Evolutionary conservation across 164 flowering plant genomes (phyloP), one percentile per base, ranked within the genome.

Genomic region (Liriodendron chinense): DNA sequence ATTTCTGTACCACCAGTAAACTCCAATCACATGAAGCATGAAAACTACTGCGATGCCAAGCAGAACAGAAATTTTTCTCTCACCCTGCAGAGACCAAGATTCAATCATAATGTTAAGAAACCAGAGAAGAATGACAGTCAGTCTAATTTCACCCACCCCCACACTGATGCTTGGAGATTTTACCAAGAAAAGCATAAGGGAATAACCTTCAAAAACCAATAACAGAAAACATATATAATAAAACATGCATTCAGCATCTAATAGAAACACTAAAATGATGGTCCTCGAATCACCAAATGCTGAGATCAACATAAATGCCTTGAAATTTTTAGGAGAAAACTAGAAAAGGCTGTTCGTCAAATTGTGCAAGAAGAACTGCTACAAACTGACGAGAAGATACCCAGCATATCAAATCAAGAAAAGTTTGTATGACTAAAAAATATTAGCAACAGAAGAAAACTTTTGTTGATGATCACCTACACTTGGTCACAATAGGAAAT

Each of bases 1-100:
- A 77, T 90, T 90, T 71, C 86, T 80, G 79, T 86, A 92, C 97
- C 96, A 94, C 99, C 99, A 94, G 81, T 96, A 96, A 64, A 96
- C 86, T 72, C 93, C 93, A 79, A 86, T 77, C 50, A 91, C 88
- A 59, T 94, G 98, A 80, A 88, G 79, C 47, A 81, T 77, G 80
- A 93, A 93, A 70, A 90, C 78, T 62, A 90, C 53, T 48, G 87
- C 81, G 34, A 88, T 82, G 64, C 90, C 90, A 78, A 89, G 59
- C 43, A 96, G 82, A 77, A 91, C 81, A 48, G 88, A 81, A 25
- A 90, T 72, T 82, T 86, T 93, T 81, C 98, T 89, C 88, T 96
- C 99, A 50, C 97, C 99, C 99, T 96, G 91, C 81, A 90, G 50
- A 76, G 72, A 79, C 47, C 25, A 78, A 72, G 62, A 74, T 18